Evolutionary conservation across 2,329 filamentous ascomycete species (phyloP).

Genomic region (Dactylellina cionopaga): DNA sequence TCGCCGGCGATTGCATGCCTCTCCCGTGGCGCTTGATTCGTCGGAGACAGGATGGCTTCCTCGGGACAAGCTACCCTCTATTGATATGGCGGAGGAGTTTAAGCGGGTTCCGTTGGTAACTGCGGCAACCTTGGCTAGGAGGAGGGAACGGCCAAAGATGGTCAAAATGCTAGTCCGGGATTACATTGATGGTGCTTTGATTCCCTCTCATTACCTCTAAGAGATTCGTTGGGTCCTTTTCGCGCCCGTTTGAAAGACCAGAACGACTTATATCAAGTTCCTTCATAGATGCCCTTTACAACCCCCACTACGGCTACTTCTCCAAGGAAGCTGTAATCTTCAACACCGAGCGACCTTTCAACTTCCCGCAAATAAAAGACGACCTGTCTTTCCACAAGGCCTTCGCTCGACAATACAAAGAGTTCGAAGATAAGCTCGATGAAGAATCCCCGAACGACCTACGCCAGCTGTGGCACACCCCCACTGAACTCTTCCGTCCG

Average conservation of each 20-base stretch:
- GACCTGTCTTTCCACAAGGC: constrained; percentile 84
- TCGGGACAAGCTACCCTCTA: constrained; percentile 70
- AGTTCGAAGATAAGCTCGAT: constrained; percentile 91
- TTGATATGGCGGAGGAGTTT: constrained; percentile 83
- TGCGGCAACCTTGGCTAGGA: constrained; percentile 76
- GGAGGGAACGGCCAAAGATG: constrained; percentile 79
- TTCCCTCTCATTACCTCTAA: constrained; percentile 58
- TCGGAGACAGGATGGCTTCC: constrained; percentile 83
- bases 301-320: constrained; percentile 94
- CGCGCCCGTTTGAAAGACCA: not conserved
- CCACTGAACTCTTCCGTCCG: constrained; percentile 94
- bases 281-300: constrained; percentile 85
- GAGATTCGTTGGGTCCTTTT: constrained; percentile 56
- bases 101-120: constrained; percentile 84
- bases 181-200: constrained; percentile 84
- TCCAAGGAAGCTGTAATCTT: constrained; percentile 97
- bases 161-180: constrained; percentile 98
- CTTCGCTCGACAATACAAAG: constrained; percentile 81
- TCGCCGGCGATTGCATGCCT: constrained; percentile 44
- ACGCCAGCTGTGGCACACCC: constrained; percentile 96
- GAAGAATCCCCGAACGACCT: constrained; percentile 74
- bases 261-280: not conserved
- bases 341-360: constrained; percentile 87
- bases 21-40: constrained; percentile 59
- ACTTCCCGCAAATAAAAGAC: constrained; percentile 82